These are phyloP conservation scores for Chamaecyparis obtusa DNA, from an alignment of 75 land plant species.

Conservation along the genomic window DNA sequence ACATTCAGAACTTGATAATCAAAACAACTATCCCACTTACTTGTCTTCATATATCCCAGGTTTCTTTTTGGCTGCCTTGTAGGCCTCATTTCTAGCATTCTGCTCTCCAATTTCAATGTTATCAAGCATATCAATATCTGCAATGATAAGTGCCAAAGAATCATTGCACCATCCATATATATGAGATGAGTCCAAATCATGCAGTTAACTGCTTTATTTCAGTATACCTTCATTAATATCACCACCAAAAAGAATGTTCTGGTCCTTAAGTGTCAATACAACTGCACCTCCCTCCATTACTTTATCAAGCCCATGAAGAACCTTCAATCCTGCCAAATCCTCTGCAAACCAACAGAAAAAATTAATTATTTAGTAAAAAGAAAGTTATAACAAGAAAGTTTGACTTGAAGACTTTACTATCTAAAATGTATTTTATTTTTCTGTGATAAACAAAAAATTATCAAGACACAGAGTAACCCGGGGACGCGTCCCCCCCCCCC, in stretches of 20 bases:
- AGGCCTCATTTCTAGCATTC: constrained; percentile 79
- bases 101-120: constrained; percentile 95
- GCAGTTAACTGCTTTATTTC: background rate
- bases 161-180: background rate
- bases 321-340: constrained; percentile 88
- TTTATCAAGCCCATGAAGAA: constrained; percentile 97
- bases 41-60: constrained; percentile 84
- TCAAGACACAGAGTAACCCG: no score
- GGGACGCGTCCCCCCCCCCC: no score
- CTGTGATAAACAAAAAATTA: background rate
- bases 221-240: constrained; percentile 87
- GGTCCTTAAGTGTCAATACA: constrained; percentile 94
- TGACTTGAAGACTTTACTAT: background rate
- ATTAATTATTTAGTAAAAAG: background rate
- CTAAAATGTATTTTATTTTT: background rate
- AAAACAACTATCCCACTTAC: constrained; percentile 35
- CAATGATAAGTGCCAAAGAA: background rate
- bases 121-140: constrained; percentile 92
- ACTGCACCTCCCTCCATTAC: constrained; percentile 98
- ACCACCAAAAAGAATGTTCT: constrained; percentile 72
- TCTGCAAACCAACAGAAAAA: constrained; percentile 35
- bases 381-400: background rate
- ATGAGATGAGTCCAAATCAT: background rate
- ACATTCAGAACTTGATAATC: background rate
- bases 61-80: constrained; percentile 93